Evolutionary conservation across 768 basidiomycete genomes (phyloP), one percentile per base, ranked within the genome.

Genomic region (Galerina sulciceps): DNA sequence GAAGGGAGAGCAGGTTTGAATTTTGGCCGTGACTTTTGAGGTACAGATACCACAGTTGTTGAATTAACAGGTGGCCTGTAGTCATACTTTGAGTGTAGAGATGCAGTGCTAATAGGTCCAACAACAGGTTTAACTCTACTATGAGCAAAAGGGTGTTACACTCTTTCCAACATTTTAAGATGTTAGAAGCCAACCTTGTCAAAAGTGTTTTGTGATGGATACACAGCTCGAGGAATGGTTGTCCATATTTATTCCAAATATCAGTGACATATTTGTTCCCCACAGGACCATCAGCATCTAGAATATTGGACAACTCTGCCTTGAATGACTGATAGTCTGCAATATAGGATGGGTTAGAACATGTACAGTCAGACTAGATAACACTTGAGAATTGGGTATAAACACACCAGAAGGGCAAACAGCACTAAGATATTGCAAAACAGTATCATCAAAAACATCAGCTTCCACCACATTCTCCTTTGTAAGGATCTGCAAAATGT

Each of bases 331-430:
- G 59, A 49, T 75, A 77, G 60, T 81, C 80, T 76, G 15, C 36
- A 22, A 41, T 23, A n/a, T n/a, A n/a, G n/a, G n/a, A n/a, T n/a
- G n/a, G n/a, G n/a, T n/a, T n/a, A 11, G 53, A 50, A 53, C 53
- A 37, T 4, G 15, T 26, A 36, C n/a, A n/a, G 23, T 34, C 8
- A n/a, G 40, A 38, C 22, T 49, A 22, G 14, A 43, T 6, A n/a
- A 20, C n/a, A 17, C 18, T 5, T 31, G 4, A 31, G 26, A 46
- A 43, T 2, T 11, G 36, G n/a, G 36, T 22, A 11, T 15, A 50
- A 37, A 26, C 59, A 48, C 54, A 80, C 83, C 83, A 65, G 67
- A 62, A 1, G 83, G 83, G 51, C 76, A 73, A 10, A 69, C 71
- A 5, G 65, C 60, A 56, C 79, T 79, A 6, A 83, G 57, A 20